Evolutionary conservation across 164 flowering plant species (phyloP), one percentile per base, ranked within the genome.

Genomic region (Cinnamomum chago): DNA sequence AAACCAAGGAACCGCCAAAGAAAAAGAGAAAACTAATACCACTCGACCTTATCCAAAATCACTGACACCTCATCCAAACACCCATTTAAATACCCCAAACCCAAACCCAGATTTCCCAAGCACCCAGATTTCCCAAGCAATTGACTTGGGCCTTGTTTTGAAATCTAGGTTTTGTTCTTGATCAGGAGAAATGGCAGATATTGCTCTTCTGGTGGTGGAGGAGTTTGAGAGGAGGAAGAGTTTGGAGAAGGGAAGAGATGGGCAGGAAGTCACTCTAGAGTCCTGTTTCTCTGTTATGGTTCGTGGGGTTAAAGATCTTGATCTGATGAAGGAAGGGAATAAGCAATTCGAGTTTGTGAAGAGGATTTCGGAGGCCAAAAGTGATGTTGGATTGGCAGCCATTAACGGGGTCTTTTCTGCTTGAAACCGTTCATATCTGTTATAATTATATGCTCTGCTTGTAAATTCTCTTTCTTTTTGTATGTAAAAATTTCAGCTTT

Each of bases 151-250:
- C 28, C 33, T 64, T 64, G 3, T 24, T 64, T 64, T 22, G 15
- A 24, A 24, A 64, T 64, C 27, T 64, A 30, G 67, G 67, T 22
- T 17, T 55, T 55, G 60, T 24, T 25, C 15, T 13, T 64, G 28
- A 64, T 23, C 28, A 13, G 28, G 67, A 23, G 5, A 64, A 64
- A 64, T 64, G 67, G 67, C 67, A 64, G 67, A 64, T 64, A 64
- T 64, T 9, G 67, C 67, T 23, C 12, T 24, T 23, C 25, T 64
- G 28, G 67, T 64, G 14, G 67, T 25, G 23, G 67, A 64, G 33
- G 67, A 64, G 67, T 64, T 64, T 25, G 67, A 64, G 28, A 64
- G 67, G 67, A 64, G 67, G 67, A 64, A 25, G 28, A 64, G 30
- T 25, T 25, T 25, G 28, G 67, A 64, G 67, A 64, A 64, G 67